Conservation (phyloP, 2,329 filamentous ascomycete genomes). For the Cordyceps farinosa region DNA sequence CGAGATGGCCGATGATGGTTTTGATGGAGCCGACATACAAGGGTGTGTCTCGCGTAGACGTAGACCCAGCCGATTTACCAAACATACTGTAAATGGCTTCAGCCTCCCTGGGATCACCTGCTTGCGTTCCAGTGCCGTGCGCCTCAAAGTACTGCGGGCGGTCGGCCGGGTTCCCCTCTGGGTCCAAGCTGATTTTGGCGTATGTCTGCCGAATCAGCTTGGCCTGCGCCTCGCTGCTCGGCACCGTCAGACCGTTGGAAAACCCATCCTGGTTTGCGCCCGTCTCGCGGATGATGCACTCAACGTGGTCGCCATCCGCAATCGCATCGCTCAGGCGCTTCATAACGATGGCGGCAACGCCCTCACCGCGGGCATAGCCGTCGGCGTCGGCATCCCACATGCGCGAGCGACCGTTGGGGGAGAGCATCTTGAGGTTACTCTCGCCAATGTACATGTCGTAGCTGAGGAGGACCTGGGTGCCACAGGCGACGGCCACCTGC, state of each 20-base stretch:
- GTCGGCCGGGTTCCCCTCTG: no score
- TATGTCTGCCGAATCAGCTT: no score
- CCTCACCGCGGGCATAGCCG: conserved; percentile 52
- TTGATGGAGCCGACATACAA: conserved; percentile 25
- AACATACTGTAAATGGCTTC: no score
- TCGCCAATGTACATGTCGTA: no score
- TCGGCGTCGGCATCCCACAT: conserved; percentile 43
- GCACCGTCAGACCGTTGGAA: no score
- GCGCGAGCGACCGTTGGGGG: conserved; percentile 30
- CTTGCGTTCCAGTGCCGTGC: no score
- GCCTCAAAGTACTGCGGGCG: no score
- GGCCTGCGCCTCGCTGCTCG: no score
- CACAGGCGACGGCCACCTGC: conserved; percentile 28
- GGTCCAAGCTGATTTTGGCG: not conserved
- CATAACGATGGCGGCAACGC: conserved; percentile 42
- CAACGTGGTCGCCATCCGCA: conserved; percentile 48
- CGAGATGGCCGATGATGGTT: conserved; percentile 18
- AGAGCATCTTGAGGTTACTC: conserved; percentile 42
- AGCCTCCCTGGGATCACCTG: no score
- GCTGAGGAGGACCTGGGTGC: conserved; percentile 21
- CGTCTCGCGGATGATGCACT: conserved; percentile 45
- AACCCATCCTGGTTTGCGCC: conserved; percentile 45
- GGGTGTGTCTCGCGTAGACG: no score
- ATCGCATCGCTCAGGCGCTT: conserved; percentile 45
- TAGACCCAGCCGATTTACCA: no score